Evolutionary conservation across 805 yeast genomes (phyloP), one percentile per base, ranked within the genome.

Genomic region (Spathaspora girioi): DNA sequence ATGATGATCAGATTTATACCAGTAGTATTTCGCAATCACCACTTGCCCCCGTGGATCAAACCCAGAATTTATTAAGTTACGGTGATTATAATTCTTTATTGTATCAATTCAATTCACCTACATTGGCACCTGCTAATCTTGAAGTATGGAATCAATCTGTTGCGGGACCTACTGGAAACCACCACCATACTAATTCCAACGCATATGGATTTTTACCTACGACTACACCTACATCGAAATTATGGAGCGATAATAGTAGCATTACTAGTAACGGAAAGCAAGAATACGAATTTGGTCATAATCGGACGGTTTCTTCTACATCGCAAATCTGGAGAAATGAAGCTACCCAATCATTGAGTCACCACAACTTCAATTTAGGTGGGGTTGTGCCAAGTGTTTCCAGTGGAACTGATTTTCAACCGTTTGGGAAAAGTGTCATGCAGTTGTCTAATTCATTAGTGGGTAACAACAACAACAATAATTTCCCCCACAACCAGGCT

Each of bases 281-380:
- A 27, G 54, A 56, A 44, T 46, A 45, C 45, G 27, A 50, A 9
- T 49, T 46, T 29, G 54, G 55, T 20, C 63, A 61, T 50, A 54
- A 55, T 9, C 53, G 68, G 15, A 54, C 49, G 19, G 54, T 56
- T 12, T 56, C 60, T 12, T 48, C 53, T 18, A 54, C 52, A 40
- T 51, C 55, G 15, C 61, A 57, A 48, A 56, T 64, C 29, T 64
- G 68, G 68, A 50, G 67, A 32, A 60, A 60, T 43, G 63, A 58
- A 26, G 41, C 48, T 35, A 38, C 43, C 10, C 29, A 35, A 19
- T 20, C 40, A 11, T 14, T n/a, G 11, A 12, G 19, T 11, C 26
- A 38, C 35, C 17, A 29, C 23, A 32, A 40, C 44, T 35, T 35
- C 17, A 35, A 35, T 35, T 35, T 35, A 15, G 17, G 40, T 35